phyloP scores from a whole-genome alignment of 2,329 filamentous ascomycete species.

The Aureobasidium sp. region DNA sequence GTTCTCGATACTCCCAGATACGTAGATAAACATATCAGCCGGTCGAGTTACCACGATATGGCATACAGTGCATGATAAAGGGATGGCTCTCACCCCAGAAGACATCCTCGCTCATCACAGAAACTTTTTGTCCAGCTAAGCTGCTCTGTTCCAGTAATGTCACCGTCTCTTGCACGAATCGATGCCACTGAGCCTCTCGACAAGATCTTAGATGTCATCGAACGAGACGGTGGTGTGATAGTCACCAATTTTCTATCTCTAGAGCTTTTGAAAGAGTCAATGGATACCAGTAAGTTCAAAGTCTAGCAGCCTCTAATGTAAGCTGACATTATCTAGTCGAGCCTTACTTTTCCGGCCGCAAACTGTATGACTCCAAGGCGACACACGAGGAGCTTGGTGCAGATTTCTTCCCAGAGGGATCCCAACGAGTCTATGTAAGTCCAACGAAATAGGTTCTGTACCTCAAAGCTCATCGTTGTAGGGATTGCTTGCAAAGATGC shows the following conservation, averaged over 20 bases:
- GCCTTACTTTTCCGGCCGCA: neutral
- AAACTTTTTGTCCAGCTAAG: neutral
- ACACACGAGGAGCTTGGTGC: neutral
- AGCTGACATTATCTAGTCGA: neutral
- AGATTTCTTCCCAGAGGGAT: slow-evolving; percentile 1
- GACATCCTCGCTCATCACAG: neutral
- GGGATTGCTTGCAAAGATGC: neutral
- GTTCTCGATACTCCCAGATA: neutral
- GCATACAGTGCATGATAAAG: neutral
- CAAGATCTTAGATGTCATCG: neutral
- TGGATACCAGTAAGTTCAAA: neutral
- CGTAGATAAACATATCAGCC: neutral
- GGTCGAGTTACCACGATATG: neutral
- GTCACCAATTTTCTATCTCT: neutral
- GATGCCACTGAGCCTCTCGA: neutral
- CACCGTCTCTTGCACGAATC: neutral
- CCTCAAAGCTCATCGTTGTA: neutral
- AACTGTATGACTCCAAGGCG: neutral
- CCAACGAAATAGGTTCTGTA: too few species aligned
- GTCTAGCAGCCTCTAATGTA: too few species aligned
- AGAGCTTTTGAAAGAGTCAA: neutral
- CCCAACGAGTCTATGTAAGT: neutral
- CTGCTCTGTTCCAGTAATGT: neutral
- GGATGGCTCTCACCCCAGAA: too few species aligned
- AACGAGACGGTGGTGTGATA: neutral